phyloP scores from a whole-genome alignment of 768 basidiomycete species.

The Lactarius akahatsu region DNA sequence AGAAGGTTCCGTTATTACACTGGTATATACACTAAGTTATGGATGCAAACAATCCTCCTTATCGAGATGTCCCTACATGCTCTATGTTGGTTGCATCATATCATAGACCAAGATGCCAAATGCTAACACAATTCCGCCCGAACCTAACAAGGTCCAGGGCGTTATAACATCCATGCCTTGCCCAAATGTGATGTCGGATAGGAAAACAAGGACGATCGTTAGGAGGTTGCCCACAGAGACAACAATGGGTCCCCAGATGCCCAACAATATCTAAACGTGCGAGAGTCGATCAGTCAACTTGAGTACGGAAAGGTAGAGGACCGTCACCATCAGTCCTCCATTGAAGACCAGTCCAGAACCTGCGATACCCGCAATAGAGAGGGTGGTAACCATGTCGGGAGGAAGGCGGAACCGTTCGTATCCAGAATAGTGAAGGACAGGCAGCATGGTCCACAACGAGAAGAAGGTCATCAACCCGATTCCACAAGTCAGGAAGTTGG shows the following conservation, averaged over 20 bases:
- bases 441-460: constrained; percentile 76
- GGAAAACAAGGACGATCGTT: constrained; percentile 86
- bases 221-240: constrained; percentile 89
- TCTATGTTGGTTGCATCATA: constrained; percentile 45
- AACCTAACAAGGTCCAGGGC: constrained; percentile 71
- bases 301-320: constrained; percentile 5
- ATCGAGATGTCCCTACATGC: not conserved
- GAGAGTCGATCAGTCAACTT: constrained; percentile 10
- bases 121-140: constrained; percentile 74
- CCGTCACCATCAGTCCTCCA: constrained; percentile 76
- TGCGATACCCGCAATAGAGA: constrained; percentile 67
- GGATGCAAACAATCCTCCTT: not conserved
- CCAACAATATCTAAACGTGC: constrained; percentile 62
- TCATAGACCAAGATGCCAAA: constrained; percentile 80
- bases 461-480: constrained; percentile 79
- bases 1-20: not conserved
- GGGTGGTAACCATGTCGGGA: constrained; percentile 42
- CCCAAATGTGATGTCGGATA: constrained; percentile 76
- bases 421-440: constrained; percentile 64
- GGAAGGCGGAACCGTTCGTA: constrained; percentile 71
- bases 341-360: constrained; percentile 76
- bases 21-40: not conserved
- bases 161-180: constrained; percentile 61
- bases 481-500: constrained; percentile 75
- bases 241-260: constrained; percentile 85